A percentile compares a stretch with the other conserved stretches of the same genome.
These are phyloP conservation scores for Cystobasidium onofrii DNA, from an alignment of 768 basidiomycete species.

Conservation along the genomic window DNA sequence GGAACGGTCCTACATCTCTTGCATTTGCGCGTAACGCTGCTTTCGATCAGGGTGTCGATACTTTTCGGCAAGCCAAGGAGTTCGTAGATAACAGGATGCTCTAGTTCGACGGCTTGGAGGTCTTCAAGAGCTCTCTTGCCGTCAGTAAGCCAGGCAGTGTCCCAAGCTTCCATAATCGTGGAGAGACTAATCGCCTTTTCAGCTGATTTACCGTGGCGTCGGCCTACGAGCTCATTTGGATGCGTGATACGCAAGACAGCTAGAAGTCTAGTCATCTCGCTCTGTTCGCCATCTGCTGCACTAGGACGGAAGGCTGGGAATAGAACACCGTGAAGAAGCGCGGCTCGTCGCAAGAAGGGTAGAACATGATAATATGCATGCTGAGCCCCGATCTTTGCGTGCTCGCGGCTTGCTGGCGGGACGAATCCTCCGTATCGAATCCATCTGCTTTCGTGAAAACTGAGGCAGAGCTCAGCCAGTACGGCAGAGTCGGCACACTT, in stretches of 20 bases:
- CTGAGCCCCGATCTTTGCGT: conserved; percentile 50
- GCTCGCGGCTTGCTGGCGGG: background rate
- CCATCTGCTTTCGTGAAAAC: conserved; percentile 33
- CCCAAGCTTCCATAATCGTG: conserved; percentile 5
- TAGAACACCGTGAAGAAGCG: conserved; percentile 69
- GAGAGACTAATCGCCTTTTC: conserved; percentile 81
- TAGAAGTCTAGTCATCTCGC: conserved; percentile 74
- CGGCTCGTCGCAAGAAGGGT: conserved; percentile 79
- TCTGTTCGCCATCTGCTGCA: conserved; percentile 48
- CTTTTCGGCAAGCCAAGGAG: conserved; percentile 70
- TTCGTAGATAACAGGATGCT: conserved; percentile 74
- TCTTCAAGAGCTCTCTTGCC: background rate
- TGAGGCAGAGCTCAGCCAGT: conserved; percentile 12
- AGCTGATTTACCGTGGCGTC: conserved; percentile 43
- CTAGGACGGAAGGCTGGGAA: conserved; percentile 54
- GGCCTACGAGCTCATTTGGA: conserved; percentile 7
- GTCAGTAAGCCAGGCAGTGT: background rate
- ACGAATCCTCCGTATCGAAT: background rate
- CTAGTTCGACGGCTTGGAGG: conserved; percentile 48
- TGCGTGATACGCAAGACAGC: conserved; percentile 51
- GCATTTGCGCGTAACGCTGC: conserved; percentile 65
- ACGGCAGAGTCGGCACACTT: background rate
- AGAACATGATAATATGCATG: conserved; percentile 78
- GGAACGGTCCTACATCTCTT: conserved; percentile 68
- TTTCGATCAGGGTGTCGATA: conserved; percentile 74